Base-by-base conservation (phyloP, 1,284 basidiomycete genomes). In the Pyrrhoderma lamaoense region DNA sequence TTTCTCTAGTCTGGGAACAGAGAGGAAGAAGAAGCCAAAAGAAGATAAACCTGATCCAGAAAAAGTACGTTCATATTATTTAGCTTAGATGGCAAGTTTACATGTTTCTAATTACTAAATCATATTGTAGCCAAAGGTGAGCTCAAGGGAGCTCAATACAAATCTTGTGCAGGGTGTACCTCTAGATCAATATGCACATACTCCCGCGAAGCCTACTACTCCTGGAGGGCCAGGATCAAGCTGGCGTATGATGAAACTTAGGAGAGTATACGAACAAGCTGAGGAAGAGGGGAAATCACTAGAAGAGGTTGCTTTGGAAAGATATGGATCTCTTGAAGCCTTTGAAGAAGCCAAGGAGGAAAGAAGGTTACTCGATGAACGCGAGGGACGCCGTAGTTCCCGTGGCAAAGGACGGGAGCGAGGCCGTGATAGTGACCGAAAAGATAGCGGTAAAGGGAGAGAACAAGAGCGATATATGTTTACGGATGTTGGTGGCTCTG, bases 231-330 rank as follows among this genome's bases (percentile, higher is more conserved):
- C 93, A 2, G 95, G 95, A 8, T 91, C 90, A 14, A 84, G 85
- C 62, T 99, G 95, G 95, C 82, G 95, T 19, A 97, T 98, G 94
- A 93, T 92, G 85, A 93, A 94, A 64, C 79, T 99, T 1, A 81
- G 85, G 35, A 76, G 90, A 11, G 85, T 93, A 1, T 93, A 89
- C 64, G 94, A 98, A 65, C 79, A 88, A 3, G 92, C 89, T 0
- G 84, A 93, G 56, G 92, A 95, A 61, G 91, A 94, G 59, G 77
- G 79, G 2, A 70, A 78, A 18, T 61, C 82, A 0, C 65, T 95
- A 1, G 86, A 93, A 62, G 83, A 93, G 49, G 80, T 98, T 19
- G 95, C 89, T 0, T 59, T 92, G 22, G 95, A 98, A 56, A 79
- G 93, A 5, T 96, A 94, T 61, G 90, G 88, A 14, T 82, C 81